These are phyloP conservation scores for Priceomyces melissophilus DNA, from an alignment of 805 yeast genomes.

Conservation along the genomic window DNA sequence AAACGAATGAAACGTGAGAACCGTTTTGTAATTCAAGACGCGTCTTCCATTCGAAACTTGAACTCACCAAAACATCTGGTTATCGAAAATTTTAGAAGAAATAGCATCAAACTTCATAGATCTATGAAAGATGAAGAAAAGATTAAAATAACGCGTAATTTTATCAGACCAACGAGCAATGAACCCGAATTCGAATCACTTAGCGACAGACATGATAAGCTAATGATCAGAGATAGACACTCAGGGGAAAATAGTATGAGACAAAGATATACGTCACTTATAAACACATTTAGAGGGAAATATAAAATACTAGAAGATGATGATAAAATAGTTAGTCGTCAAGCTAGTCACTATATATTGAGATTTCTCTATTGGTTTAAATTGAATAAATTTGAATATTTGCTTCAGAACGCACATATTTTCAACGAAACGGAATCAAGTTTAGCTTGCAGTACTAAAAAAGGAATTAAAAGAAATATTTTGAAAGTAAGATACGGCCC, in stretches of 20 bases:
- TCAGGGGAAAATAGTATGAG: neutral
- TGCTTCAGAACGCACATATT: neutral
- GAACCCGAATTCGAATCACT: neutral
- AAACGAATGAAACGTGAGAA: conserved; percentile 8
- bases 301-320: neutral
- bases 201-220: neutral
- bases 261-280: neutral
- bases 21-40: conserved; percentile 4
- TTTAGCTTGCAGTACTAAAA: no score
- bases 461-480: neutral
- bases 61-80: neutral
- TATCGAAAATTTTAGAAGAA: neutral
- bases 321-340: neutral
- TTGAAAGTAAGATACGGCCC: neutral
- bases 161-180: neutral
- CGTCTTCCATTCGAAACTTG: neutral
- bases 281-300: neutral
- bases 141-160: neutral
- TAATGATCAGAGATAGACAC: neutral
- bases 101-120: neutral
- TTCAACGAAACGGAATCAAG: no score
- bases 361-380: conserved; percentile 9
- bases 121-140: neutral
- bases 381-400: conserved; percentile 7
- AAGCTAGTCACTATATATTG: neutral